phyloP scores from a whole-genome alignment of 495 filamentous ascomycete genomes.

The Penicillium canariense region DNA sequence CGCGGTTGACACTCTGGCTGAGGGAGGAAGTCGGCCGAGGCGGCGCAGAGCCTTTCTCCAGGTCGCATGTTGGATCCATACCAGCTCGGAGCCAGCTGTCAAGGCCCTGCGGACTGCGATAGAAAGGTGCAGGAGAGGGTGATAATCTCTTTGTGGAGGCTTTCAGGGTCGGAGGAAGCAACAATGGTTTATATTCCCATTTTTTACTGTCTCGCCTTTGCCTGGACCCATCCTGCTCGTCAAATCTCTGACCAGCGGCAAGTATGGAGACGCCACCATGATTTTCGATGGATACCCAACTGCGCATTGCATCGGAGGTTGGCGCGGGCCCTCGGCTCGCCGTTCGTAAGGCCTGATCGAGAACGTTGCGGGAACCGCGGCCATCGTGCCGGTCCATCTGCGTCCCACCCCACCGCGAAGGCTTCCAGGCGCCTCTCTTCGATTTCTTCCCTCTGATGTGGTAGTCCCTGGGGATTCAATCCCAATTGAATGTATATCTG shows the following conservation, averaged over 20 bases:
- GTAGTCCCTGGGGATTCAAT: not conserved
- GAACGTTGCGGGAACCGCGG: not conserved
- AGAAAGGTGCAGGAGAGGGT: not conserved
- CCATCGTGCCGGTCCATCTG: conserved; percentile 1
- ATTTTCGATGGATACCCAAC: not conserved
- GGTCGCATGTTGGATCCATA: conserved; percentile 39
- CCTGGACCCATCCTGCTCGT: not conserved
- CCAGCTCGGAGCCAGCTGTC: not conserved
- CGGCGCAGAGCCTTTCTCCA: conserved; percentile 30
- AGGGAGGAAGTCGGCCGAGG: not conserved
- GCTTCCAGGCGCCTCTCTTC: not conserved
- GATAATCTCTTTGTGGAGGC: not conserved
- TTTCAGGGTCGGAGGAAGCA: not conserved
- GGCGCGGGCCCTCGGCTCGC: not conserved
- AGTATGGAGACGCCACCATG: conserved; percentile 9
- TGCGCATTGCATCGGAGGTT: conserved; percentile 9
- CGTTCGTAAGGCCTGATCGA: not conserved
- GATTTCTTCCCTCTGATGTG: not conserved
- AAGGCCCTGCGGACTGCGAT: not conserved
- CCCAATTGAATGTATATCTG: not conserved
- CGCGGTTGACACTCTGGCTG: not conserved
- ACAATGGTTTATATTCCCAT: not conserved
- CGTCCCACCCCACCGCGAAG: not conserved
- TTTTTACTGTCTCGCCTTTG: conserved; percentile 3
- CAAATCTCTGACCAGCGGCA: not conserved